These are phyloP conservation scores for Stagonosporopsis rhizophila DNA, from an alignment of 2,329 filamentous ascomycete genomes.

Conservation along the genomic window DNA sequence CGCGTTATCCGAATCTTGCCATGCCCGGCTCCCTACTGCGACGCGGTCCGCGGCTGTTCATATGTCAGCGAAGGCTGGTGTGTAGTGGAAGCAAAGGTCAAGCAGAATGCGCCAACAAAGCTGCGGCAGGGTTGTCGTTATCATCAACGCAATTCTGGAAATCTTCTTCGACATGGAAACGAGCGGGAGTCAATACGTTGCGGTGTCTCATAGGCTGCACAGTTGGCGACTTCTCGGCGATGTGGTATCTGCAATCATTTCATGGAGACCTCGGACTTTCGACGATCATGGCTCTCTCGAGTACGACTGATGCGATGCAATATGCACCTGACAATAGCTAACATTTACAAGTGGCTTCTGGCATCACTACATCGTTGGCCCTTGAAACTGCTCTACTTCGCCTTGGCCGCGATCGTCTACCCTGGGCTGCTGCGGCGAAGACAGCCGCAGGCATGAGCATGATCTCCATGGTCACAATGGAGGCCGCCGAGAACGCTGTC, in stretches of 20 bases:
- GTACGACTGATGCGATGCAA: constrained; percentile 9
- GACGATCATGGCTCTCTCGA: constrained; percentile 61
- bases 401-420: constrained; percentile 56
- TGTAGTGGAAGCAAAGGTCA: neutral
- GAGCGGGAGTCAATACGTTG: constrained; percentile 62
- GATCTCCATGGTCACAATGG: constrained; percentile 67
- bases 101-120: constrained; percentile 7
- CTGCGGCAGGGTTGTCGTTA: neutral
- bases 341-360: constrained; percentile 56
- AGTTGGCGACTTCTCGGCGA: constrained; percentile 62
- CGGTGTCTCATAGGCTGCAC: constrained; percentile 65
- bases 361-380: constrained; percentile 60
- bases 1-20: neutral
- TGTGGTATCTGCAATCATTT: constrained; percentile 62
- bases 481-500: constrained; percentile 61
- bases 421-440: constrained; percentile 56
- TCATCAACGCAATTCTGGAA: constrained; percentile 44
- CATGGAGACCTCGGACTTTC: constrained; percentile 57
- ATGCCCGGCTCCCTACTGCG: neutral
- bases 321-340: neutral
- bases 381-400: constrained; percentile 62
- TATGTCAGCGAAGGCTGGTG: neutral
- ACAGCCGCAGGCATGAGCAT: constrained; percentile 66
- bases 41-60: neutral
- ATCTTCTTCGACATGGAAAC: constrained; percentile 53